Evolutionary conservation across 108 stramenopile species (phyloP), one percentile per base, ranked within the genome.

Genomic region (Poteriospumella lacustris): DNA sequence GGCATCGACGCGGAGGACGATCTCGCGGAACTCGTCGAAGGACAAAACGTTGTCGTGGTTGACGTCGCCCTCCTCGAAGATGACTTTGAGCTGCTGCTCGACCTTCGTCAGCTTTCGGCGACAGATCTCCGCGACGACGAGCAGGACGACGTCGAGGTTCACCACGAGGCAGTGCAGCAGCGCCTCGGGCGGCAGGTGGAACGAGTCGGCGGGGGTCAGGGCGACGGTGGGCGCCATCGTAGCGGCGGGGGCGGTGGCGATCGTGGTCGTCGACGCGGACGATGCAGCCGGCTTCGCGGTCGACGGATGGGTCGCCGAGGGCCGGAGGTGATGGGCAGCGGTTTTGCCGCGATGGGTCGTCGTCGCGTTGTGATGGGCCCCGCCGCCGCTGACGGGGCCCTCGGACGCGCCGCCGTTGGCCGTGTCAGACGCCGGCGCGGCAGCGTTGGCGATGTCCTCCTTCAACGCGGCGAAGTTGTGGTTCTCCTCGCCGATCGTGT

Each of bases 41-140:
- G 41, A 59, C 59, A 85, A 77, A 2, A 85, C 85, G 1, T 83
- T 83, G 39, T 85, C 85, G 1, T 77, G 77, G 42, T 85, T 85
- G 36, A 83, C 83, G 26, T 85, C 85, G 12, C 85, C 85, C 47
- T 84, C 83, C 29, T 44, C 58, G 52, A 84, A 85, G 39, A 83
- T 59, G 15, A 29, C 5, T 64, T 75, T 77, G 31, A 85, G 76
- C 33, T 52, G 15, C 47, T 52, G 9, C 15, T 52, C 47, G 15
- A 52, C 9, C 15, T 9, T 19, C 19, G 9, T 19, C 9, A 9
- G 19, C 19, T 52, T 52, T 9, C 47, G 47, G 15, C 9, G 19
- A 52, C 19, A 52, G 47, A 52, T 52, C 19, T 52, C 47, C 47
- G 47, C 19, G 47, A 52, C 47, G 47, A 52, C 47, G 19, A 19